These are phyloP conservation scores for Serendipita sp. DNA, from an alignment of 768 basidiomycete species.

Conservation along the genomic window DNA sequence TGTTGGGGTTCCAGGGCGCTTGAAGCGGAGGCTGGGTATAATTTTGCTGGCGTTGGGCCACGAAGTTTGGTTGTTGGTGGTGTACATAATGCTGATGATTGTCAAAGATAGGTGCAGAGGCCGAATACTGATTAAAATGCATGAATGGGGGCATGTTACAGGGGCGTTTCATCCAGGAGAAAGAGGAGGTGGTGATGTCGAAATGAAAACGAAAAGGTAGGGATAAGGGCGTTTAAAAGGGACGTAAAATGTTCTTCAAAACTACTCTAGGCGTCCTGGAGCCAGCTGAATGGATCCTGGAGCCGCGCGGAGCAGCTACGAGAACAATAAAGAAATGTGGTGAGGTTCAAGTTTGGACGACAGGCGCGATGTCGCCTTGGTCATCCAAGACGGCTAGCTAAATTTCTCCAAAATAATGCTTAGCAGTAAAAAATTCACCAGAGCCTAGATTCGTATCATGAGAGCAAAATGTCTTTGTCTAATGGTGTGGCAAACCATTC, in stretches of 20 bases:
- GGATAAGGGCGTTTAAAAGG: not conserved
- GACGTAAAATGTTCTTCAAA: not conserved
- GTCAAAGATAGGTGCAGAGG: not conserved
- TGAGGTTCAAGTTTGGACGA: too few relatives aligned
- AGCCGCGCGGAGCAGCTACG: too few relatives aligned
- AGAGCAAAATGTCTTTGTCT: not conserved
- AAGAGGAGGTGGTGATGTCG: not conserved
- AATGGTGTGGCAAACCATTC: too few relatives aligned
- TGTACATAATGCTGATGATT: not conserved
- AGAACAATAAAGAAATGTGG: too few relatives aligned
- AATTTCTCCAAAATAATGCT: too few relatives aligned
- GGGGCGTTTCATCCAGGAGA: not conserved
- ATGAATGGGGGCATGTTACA: conserved; percentile 1
- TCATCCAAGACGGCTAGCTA: too few relatives aligned
- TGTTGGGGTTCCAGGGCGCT: not conserved
- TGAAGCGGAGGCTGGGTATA: not conserved
- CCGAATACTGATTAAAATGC: not conserved
- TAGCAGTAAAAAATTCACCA: not conserved
- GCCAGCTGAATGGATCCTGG: too few relatives aligned
- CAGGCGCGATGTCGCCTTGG: too few relatives aligned
- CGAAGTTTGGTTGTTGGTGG: not conserved
- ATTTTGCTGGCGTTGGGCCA: not conserved
- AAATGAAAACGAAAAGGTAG: not conserved
- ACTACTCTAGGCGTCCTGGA: not conserved
- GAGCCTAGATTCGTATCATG: not conserved